Evolutionary conservation across 352 stramenopile genomes (phyloP).

Genomic region (Pythium periplocum): DNA sequence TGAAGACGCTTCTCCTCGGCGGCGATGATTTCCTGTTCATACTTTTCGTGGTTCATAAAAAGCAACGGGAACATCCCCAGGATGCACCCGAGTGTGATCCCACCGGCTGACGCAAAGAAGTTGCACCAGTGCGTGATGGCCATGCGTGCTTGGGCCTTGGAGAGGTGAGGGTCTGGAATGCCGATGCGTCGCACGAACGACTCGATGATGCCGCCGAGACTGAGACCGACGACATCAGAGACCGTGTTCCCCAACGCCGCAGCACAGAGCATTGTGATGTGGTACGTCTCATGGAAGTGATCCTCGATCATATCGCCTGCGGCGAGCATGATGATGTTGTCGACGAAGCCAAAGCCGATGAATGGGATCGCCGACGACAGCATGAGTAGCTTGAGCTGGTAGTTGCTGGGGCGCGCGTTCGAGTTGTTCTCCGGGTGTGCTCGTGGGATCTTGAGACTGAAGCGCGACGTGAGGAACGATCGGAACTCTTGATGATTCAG

Average conservation of each 20-base stretch:
- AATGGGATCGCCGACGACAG: slow-evolving; percentile 76
- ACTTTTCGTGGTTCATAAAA: slow-evolving; percentile 76
- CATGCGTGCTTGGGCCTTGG: slow-evolving; percentile 73
- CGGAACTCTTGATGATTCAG: slow-evolving; percentile 65
- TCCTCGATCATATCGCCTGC: slow-evolving; percentile 94
- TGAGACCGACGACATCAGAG: slow-evolving; percentile 90
- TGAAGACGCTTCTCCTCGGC: slow-evolving; percentile 23
- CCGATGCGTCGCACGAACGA: slow-evolving; percentile 56
- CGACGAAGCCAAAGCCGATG: slow-evolving; percentile 79
- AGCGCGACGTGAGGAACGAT: slow-evolving; percentile 56
- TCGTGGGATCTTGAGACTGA: slow-evolving; percentile 47
- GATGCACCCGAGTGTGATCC: slow-evolving; percentile 86
- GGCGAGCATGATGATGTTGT: slow-evolving; percentile 85
- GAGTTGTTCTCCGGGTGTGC: slow-evolving; percentile 29
- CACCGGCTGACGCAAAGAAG: slow-evolving; percentile 70
- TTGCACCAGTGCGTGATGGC: slow-evolving; percentile 68
- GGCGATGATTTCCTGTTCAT: slow-evolving; percentile 44
- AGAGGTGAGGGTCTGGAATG: slow-evolving; percentile 70
- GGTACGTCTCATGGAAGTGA: slow-evolving; percentile 90
- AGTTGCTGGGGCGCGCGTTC: slow-evolving; percentile 35
- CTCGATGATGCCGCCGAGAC: slow-evolving; percentile 90
- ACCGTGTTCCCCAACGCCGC: slow-evolving; percentile 94
- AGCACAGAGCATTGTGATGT: slow-evolving; percentile 94
- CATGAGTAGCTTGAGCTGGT: slow-evolving; percentile 75
- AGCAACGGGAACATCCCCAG: slow-evolving; percentile 89